phyloP scores from a whole-genome alignment of 2,329 filamentous ascomycete species.

The Exophiala aquamarina region DNA sequence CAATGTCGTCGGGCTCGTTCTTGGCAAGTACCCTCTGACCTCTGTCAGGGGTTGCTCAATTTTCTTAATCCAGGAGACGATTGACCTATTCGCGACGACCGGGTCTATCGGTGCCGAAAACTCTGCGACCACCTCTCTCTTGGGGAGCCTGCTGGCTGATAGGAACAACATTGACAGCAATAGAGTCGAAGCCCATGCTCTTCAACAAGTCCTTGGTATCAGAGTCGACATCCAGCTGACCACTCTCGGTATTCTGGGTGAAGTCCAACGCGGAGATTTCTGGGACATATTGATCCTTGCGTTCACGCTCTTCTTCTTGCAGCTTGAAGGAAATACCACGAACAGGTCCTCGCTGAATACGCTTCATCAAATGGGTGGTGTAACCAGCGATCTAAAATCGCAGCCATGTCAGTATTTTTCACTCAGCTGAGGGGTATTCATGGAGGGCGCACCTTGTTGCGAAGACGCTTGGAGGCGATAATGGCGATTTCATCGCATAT shows the following conservation, averaged over 20 bases:
- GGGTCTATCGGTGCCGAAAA: conserved; percentile 27
- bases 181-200: conserved; percentile 97
- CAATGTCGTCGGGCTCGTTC: not conserved
- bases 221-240: conserved; percentile 89
- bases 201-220: conserved; percentile 99
- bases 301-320: conserved; percentile 99
- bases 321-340: conserved; percentile 99
- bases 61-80: not conserved
- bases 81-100: conserved; percentile 20
- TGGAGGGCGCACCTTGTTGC: conserved; percentile 79
- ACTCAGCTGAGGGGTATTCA: not conserved
- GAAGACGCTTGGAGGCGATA: conserved; percentile 97
- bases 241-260: conserved; percentile 87
- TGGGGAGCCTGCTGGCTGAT: conserved; percentile 78
- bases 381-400: conserved; percentile 84
- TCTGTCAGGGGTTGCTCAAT: no score
- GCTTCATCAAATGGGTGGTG: conserved; percentile 99
- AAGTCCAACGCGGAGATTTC: conserved; percentile 99
- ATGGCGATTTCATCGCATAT: conserved; percentile 99
- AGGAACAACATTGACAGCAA: conserved; percentile 92
- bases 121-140: conserved; percentile 65
- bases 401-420: conserved; percentile 4
- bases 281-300: conserved; percentile 99
- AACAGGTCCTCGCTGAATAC: conserved; percentile 98
- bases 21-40: no score